Conservation (phyloP, 2,329 filamentous ascomycete species). For the Penicillium italicum region DNA sequence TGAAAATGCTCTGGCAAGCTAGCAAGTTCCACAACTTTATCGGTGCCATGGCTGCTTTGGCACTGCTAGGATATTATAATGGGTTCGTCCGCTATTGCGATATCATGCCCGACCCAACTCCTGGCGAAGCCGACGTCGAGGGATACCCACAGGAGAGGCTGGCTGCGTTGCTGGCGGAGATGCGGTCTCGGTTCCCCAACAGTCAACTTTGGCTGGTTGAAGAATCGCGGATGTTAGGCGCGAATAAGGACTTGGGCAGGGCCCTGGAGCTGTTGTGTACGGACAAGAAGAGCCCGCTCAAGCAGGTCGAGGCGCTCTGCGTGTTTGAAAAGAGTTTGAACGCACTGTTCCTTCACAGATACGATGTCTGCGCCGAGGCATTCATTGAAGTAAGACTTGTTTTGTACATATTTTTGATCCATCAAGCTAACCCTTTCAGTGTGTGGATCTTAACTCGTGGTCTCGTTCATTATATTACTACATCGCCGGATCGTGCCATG, state of each 20-base stretch:
- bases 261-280: constrained; percentile 64
- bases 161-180: constrained; percentile 62
- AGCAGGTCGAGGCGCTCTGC: constrained; percentile 80
- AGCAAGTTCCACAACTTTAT: constrained; percentile 84
- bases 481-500: constrained; percentile 71
- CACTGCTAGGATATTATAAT: constrained; percentile 83
- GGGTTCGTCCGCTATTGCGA: constrained; percentile 81
- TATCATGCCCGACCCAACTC: constrained; percentile 62
- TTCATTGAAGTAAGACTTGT: constrained; percentile 59
- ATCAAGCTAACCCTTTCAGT: constrained; percentile 39
- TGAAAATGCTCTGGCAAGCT: constrained; percentile 86
- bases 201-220: constrained; percentile 84
- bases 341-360: constrained; percentile 74
- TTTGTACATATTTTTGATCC: background rate
- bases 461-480: constrained; percentile 86
- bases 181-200: constrained; percentile 74
- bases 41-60: constrained; percentile 80
- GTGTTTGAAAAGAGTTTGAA: constrained; percentile 80
- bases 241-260: constrained; percentile 61
- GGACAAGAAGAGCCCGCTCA: constrained; percentile 67
- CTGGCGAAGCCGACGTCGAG: constrained; percentile 54
- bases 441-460: constrained; percentile 83
- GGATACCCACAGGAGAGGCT: constrained; percentile 71
- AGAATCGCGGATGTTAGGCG: constrained; percentile 72
- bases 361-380: constrained; percentile 66